Percentiles rank a stretch among this genome's conserved stretches.
These are phyloP conservation scores for Talaromyces thailandensis DNA, from an alignment of 495 filamentous ascomycete species.

Conservation along the genomic window DNA sequence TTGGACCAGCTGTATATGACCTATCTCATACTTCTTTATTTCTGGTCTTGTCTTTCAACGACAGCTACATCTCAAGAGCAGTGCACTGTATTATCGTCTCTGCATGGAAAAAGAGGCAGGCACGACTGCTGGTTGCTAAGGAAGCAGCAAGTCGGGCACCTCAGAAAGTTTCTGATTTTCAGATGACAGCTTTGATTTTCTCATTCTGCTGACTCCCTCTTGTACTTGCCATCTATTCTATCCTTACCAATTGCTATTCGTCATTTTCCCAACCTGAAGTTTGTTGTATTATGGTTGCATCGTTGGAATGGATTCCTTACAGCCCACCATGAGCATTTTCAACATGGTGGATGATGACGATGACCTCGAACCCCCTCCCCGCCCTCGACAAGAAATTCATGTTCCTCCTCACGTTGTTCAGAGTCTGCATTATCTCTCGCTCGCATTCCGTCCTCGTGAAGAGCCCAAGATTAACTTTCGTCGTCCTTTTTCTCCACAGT, in stretches of 20 bases:
- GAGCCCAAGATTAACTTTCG: not conserved
- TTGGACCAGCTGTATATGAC: not conserved
- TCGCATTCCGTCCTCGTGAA: slow-evolving; percentile 4
- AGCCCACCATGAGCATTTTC: not conserved
- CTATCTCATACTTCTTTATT: slow-evolving; percentile 4
- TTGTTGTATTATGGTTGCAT: not conserved
- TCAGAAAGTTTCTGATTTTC: not conserved
- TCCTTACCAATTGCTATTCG: not conserved
- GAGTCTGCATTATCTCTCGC: slow-evolving; percentile 4
- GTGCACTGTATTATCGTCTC: not conserved
- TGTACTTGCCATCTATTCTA: not conserved
- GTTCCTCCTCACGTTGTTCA: not conserved
- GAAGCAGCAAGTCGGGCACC: not conserved
- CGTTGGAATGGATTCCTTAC: not conserved
- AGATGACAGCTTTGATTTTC: not conserved
- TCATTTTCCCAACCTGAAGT: not conserved
- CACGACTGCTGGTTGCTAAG: not conserved
- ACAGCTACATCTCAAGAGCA: not conserved
- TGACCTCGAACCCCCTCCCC: not conserved
- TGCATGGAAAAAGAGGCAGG: not conserved
- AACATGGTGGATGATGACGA: not conserved
- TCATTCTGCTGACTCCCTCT: not conserved
- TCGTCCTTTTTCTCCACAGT: slow-evolving; percentile 41
- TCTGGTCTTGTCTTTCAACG: not conserved
- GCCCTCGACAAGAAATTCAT: not conserved